A percentile compares a stretch with the other conserved stretches of the same genome.
Conservation (phyloP, 1,139 yeast species). For the Hyphopichia khmerensis region DNA sequence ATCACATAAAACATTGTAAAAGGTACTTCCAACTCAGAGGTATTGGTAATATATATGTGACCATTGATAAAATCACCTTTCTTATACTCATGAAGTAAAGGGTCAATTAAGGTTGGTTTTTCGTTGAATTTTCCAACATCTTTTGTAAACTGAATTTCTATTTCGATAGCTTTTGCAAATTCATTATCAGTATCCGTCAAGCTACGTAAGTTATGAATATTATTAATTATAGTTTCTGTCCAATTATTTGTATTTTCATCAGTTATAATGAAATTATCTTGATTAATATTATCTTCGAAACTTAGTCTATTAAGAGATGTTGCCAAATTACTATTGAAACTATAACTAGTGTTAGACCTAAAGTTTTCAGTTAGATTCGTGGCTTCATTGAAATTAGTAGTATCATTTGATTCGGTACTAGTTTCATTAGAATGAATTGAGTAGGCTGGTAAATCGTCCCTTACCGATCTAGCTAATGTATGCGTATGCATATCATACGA, state of each 20-base stretch:
- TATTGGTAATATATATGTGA: conserved; percentile 29
- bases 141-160: conserved; percentile 33
- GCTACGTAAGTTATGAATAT: conserved; percentile 34
- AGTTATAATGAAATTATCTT: conserved; percentile 21
- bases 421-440: background rate
- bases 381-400: background rate
- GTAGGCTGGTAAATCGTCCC: background rate
- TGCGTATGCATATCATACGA: conserved; percentile 5
- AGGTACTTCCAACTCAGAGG: conserved; percentile 23
- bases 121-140: conserved; percentile 32
- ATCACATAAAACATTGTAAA: conserved; percentile 45
- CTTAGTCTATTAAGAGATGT: background rate
- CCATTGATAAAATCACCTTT: conserved; percentile 46
- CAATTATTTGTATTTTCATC: conserved; percentile 34
- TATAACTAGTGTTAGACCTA: background rate
- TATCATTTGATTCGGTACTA: background rate
- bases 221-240: conserved; percentile 41
- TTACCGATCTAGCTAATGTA: conserved; percentile 6
- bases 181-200: conserved; percentile 28
- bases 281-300: background rate
- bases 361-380: background rate
- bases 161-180: conserved; percentile 25
- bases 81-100: conserved; percentile 34
- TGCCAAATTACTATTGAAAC: background rate
- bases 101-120: conserved; percentile 31